A percentile compares a stretch with the other conserved stretches of the same genome.
Evolutionary conservation across 2,329 filamentous ascomycete genomes (phyloP).

Genomic region (Cladobotryum mycophilum): DNA sequence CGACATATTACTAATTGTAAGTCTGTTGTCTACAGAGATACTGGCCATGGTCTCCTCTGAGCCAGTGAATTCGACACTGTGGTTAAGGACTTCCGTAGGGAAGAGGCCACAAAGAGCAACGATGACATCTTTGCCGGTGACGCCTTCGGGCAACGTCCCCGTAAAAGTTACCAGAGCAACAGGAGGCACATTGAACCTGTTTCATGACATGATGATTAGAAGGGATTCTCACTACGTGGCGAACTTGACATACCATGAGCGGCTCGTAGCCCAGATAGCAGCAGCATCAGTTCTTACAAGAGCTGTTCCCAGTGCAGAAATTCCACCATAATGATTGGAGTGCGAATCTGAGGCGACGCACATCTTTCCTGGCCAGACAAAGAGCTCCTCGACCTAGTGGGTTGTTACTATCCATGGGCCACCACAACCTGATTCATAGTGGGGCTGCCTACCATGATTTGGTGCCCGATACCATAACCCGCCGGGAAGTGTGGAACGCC

Average conservation of each 20-base stretch:
- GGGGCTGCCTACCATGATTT: constrained; percentile 62
- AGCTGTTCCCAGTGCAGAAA: constrained; percentile 70
- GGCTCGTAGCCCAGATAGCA: constrained; percentile 73
- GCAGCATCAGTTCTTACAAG: constrained; percentile 85
- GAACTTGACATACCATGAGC: constrained; percentile 59
- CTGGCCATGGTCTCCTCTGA: constrained; percentile 69
- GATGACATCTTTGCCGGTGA: constrained; percentile 92
- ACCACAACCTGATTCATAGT: background rate
- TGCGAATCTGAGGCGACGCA: constrained; percentile 75
- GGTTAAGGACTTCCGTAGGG: constrained; percentile 84
- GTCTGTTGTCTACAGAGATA: constrained; percentile 63
- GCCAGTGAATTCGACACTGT: constrained; percentile 82
- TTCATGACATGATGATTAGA: background rate
- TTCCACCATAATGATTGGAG: constrained; percentile 75
- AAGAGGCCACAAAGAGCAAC: constrained; percentile 82
- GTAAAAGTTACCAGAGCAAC: constrained; percentile 74
- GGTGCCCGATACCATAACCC: constrained; percentile 79
- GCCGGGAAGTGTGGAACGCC: constrained; percentile 72
- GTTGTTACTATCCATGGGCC: background rate
- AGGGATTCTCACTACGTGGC: background rate
- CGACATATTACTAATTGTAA: constrained; percentile 76
- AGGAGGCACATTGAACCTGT: constrained; percentile 77
- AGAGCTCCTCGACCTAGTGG: constrained; percentile 50
- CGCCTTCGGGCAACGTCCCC: constrained; percentile 68
- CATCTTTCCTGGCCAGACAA: constrained; percentile 76